A percentile compares a stretch with the other conserved stretches of the same genome.
Conservation (phyloP, 345 rosid species). For the Camelina sativa region DNA sequence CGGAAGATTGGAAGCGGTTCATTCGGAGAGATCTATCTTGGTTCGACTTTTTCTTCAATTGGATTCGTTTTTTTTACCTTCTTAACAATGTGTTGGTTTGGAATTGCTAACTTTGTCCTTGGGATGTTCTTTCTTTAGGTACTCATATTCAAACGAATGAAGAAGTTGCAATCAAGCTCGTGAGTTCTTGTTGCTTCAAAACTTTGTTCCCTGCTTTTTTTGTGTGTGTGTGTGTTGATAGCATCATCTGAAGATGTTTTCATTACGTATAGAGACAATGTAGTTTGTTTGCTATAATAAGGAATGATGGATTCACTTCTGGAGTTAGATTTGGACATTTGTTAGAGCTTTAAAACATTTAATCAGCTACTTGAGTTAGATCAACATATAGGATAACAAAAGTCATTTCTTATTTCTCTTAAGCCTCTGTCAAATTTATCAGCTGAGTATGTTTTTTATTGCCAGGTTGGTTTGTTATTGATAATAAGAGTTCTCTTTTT, state of each 20-base stretch:
- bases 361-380: constrained; percentile 25
- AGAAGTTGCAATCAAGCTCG: constrained; percentile 97
- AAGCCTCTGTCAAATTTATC: background rate
- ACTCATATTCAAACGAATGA: constrained; percentile 84
- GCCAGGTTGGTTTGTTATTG: constrained; percentile 1
- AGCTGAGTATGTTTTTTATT: background rate
- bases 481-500: background rate
- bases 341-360: constrained; percentile 4
- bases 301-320: constrained; percentile 57
- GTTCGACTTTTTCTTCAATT: constrained; percentile 48
- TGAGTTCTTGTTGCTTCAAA: constrained; percentile 49
- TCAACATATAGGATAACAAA: background rate
- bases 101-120: background rate
- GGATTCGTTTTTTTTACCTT: background rate
- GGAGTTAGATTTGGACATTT: constrained; percentile 39
- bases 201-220: background rate
- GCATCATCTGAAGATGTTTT: background rate
- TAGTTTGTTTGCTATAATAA: constrained; percentile 11
- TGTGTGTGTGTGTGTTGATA: background rate
- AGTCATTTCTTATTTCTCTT: background rate
- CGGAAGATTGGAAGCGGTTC: constrained; percentile 98
- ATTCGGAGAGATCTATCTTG: constrained; percentile 96
- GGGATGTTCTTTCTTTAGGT: constrained; percentile 48
- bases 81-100: background rate
- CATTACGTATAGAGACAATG: constrained; percentile 24